Percentiles rank a stretch among this genome's conserved stretches.
Conservation (phyloP, 2,329 filamentous ascomycete genomes). For the Neofusicoccum kwambonambiense region DNA sequence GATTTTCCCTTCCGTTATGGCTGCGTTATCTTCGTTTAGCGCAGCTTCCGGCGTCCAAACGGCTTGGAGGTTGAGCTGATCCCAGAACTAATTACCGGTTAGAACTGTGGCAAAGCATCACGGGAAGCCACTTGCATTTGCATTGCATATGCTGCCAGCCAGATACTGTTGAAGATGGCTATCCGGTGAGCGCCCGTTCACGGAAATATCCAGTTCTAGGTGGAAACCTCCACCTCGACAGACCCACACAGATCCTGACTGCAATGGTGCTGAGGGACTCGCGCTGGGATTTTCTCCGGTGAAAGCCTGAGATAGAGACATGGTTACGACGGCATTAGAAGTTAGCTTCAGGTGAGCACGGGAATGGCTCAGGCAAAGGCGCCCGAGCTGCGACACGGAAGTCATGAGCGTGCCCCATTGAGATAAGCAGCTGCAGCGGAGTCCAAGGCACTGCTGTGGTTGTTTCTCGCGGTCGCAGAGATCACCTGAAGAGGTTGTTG, state of each 20-base stretch:
- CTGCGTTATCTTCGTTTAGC: slow-evolving; percentile 3
- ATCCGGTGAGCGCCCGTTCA: slow-evolving; percentile 27
- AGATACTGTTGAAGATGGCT: slow-evolving; percentile 25
- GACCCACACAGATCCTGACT: slow-evolving; percentile 38
- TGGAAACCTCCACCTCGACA: slow-evolving; percentile 29
- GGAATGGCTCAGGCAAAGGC: slow-evolving; percentile 31
- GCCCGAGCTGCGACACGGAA: slow-evolving; percentile 33
- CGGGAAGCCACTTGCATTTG: slow-evolving; percentile 20
- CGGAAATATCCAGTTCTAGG: slow-evolving; percentile 28
- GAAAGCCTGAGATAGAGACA: not conserved
- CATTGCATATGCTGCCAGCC: slow-evolving; percentile 26
- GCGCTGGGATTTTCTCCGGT: not conserved
- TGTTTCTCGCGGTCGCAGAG: not conserved
- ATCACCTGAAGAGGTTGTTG: not conserved
- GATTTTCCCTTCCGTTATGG: not conserved
- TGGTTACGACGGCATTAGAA: not conserved
- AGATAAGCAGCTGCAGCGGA: not conserved
- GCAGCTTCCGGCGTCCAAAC: slow-evolving; percentile 21
- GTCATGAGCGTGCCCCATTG: slow-evolving; percentile 24
- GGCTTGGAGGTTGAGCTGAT: slow-evolving; percentile 31
- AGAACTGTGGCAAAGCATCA: not conserved
- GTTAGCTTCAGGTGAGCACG: slow-evolving; percentile 29
- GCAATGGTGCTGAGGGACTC: slow-evolving; percentile 24
- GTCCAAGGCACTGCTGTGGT: not conserved
- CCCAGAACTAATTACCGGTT: slow-evolving; percentile 33